Percentiles rank a stretch among this genome's conserved stretches.
phyloP scores from a whole-genome alignment of 1,284 basidiomycete genomes.

The Ganoderma lingzhi region DNA sequence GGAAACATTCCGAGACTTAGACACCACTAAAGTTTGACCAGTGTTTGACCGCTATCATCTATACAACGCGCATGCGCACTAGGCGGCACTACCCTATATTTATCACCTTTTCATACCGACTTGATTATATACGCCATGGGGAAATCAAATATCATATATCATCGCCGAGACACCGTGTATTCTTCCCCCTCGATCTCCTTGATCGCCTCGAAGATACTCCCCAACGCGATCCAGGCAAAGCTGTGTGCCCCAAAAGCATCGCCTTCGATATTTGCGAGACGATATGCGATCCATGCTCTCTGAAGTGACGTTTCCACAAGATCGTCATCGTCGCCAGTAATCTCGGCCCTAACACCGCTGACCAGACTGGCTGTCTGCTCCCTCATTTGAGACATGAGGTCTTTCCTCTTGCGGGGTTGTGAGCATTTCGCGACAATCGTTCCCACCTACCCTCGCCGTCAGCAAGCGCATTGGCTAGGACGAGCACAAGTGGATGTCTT shows the following conservation, averaged over 20 bases:
- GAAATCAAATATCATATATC: constrained; percentile 10
- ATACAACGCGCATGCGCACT: neutral
- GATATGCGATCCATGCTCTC: constrained; percentile 62
- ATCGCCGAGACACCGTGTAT: constrained; percentile 17
- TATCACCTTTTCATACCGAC: neutral
- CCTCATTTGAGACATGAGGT: constrained; percentile 59
- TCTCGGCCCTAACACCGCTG: constrained; percentile 52
- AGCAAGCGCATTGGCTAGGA: neutral
- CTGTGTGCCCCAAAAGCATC: constrained; percentile 62
- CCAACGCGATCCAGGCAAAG: constrained; percentile 68
- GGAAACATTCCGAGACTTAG: neutral
- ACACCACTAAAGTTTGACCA: too few relatives aligned
- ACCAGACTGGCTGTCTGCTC: constrained; percentile 62
- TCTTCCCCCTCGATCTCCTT: constrained; percentile 47
- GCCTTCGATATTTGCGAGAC: constrained; percentile 47
- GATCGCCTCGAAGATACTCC: constrained; percentile 56
- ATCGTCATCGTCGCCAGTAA: constrained; percentile 55
- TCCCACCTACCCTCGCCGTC: constrained; percentile 46
- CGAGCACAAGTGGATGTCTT: neutral
- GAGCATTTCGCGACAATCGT: constrained; percentile 69
- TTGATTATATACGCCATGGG: neutral
- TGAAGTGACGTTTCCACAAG: constrained; percentile 49
- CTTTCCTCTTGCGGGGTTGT: constrained; percentile 60
- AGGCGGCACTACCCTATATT: neutral
- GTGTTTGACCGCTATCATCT: neutral